phyloP scores from a whole-genome alignment of 345 rosid species.

The Eucalyptus lansdowneana region DNA sequence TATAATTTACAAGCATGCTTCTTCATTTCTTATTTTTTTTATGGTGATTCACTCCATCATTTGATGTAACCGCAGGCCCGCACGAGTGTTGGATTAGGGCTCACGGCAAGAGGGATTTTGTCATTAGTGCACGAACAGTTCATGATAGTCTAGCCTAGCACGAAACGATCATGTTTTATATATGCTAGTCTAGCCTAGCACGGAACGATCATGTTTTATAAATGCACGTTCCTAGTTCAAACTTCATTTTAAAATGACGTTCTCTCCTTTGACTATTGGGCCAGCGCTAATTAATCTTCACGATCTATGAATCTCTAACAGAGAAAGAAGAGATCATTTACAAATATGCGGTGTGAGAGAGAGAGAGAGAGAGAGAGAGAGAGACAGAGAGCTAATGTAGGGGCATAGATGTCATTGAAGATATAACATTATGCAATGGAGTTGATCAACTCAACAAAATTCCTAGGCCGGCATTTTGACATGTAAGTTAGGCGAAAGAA shows the following conservation, averaged over 20 bases:
- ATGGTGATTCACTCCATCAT: not conserved
- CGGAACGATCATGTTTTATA: not conserved
- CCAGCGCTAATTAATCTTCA: not conserved
- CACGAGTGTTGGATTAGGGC: not conserved
- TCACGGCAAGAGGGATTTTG: not conserved
- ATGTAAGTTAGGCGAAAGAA: not conserved
- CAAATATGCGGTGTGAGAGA: not conserved
- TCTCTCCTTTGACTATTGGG: not conserved
- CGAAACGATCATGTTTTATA: not conserved
- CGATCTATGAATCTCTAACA: not conserved
- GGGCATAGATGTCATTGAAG: not conserved
- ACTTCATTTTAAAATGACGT: not conserved
- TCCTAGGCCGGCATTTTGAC: not conserved
- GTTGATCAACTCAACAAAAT: not conserved
- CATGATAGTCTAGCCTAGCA: not conserved
- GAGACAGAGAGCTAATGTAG: not conserved
- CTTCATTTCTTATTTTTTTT: not conserved
- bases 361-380: not conserved
- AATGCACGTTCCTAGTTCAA: not conserved
- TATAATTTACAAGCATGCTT: not conserved
- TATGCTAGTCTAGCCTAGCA: not conserved
- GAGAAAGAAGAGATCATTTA: not conserved
- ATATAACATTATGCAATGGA: not conserved
- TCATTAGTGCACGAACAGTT: not conserved
- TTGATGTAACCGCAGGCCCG: not conserved